phyloP scores from a whole-genome alignment of 2,329 filamentous ascomycete genomes.

The Hirsutella rhossiliensis region DNA sequence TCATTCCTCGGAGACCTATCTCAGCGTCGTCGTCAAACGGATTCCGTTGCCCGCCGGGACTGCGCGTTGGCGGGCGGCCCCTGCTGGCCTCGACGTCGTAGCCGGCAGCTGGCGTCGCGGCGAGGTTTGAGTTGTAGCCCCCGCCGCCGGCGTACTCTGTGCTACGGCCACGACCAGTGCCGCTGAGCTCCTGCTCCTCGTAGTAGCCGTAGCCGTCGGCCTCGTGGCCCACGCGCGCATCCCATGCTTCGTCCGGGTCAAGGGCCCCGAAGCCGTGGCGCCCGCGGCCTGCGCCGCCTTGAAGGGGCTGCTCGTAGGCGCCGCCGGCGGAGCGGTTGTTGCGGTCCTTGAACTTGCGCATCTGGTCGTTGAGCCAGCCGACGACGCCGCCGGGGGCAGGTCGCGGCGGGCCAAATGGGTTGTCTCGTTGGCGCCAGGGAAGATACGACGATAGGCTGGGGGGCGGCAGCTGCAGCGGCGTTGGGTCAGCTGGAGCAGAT shows the following conservation, averaged over 20 bases:
- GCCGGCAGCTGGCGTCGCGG: slow-evolving; percentile 20
- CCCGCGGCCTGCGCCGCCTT: slow-evolving; percentile 25
- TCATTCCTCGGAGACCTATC: slow-evolving; percentile 57
- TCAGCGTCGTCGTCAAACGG: slow-evolving; percentile 63
- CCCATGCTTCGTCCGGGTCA: slow-evolving; percentile 81
- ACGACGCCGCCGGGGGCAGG: slow-evolving; percentile 49
- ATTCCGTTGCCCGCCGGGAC: slow-evolving; percentile 32
- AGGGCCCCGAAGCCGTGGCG: slow-evolving; percentile 52
- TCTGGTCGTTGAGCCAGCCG: slow-evolving; percentile 61
- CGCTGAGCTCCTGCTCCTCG: slow-evolving; percentile 64
- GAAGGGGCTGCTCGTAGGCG: slow-evolving; percentile 54
- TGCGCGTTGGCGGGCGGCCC: slow-evolving; percentile 31
- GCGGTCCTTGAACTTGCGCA: slow-evolving; percentile 51
- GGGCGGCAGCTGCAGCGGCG: slow-evolving; percentile 47
- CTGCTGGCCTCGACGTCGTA: slow-evolving; percentile 21
- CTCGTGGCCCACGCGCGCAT: slow-evolving; percentile 64
- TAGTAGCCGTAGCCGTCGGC: slow-evolving; percentile 58
- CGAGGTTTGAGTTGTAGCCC: slow-evolving; percentile 38
- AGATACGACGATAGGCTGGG: slow-evolving; percentile 57
- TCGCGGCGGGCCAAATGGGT: slow-evolving; percentile 37
- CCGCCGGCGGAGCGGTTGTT: slow-evolving; percentile 55
- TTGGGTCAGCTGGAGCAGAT: not conserved
- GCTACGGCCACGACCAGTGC: slow-evolving; percentile 16
- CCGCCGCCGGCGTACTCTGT: slow-evolving; percentile 21
- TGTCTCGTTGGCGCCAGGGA: slow-evolving; percentile 48